Base-by-base conservation (phyloP, 2,329 filamentous ascomycete genomes). In the Cadophora sp. region DNA sequence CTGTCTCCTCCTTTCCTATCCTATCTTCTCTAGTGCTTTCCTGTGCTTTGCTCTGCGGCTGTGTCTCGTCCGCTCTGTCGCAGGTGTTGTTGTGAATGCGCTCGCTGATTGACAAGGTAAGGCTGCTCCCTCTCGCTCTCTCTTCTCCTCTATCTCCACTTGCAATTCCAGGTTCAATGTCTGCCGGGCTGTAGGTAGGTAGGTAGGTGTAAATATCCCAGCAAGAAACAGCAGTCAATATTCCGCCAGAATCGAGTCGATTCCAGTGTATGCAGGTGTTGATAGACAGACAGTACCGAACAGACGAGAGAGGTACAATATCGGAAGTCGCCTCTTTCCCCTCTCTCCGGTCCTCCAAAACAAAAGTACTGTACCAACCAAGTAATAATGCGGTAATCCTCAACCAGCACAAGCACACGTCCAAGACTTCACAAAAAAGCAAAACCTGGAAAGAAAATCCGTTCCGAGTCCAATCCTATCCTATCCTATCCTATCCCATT, bases 241-340 rank as follows among this genome's bases (percentile, higher is more conserved):
- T 16, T 45, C 43, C n/a, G 16, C 6, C 16, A 18, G n/a, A 24
- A 2, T 56, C 30, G 51, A 56, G 33, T 36, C 27, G 30, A 18
- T 2, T 13, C n/a, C 18, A 22, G 7, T 56, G 51, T 36, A 39
- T 55, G 27, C 20, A 13, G 6, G 14, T 24, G 55, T 51, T 51
- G 48, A 51, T 39, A 39, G 36, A 9, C 36, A 5, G 36, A 9
- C 36, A 30, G 27, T 4, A 30, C n/a, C n/a, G n/a, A 30, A 30
- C 27, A 30, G 27, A 30, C 27, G 27, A 30, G 27, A n/a, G 30
- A 33, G 30, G 4, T 9, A 41, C 20, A 20, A 48, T 22, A 22
- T 3, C 33, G 55, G 55, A 58, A 7, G n/a, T 41, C 55, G 55
- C 55, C 55, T 58, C 55, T 58, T 58, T 41, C 33, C 53, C 45